These are phyloP conservation scores for Carallia brachiata DNA, from an alignment of 345 rosid species.

Conservation along the genomic window DNA sequence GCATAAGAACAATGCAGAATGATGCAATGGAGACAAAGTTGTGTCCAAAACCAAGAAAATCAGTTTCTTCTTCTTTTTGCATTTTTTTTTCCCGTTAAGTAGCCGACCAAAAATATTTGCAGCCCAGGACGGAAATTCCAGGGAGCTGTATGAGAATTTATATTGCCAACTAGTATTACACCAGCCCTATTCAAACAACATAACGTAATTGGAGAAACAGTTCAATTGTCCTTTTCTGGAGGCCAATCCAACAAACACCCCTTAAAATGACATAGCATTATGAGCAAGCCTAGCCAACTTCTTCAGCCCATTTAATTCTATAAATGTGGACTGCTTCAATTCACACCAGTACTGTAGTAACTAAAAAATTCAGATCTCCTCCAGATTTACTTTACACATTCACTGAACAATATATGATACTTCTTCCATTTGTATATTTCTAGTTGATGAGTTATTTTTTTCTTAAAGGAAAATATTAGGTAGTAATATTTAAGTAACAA, in stretches of 20 bases:
- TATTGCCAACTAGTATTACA: constrained; percentile 17
- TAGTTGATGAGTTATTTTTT: too few species aligned
- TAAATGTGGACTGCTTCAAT: constrained; percentile 11
- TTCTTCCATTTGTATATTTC: too few species aligned
- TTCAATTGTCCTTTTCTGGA: constrained; percentile 7
- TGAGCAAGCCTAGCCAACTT: constrained; percentile 11
- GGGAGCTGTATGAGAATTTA: constrained; percentile 22
- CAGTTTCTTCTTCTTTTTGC: too few species aligned
- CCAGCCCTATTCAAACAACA: background rate
- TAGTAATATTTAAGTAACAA: too few species aligned
- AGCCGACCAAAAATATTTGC: too few species aligned
- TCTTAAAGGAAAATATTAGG: too few species aligned
- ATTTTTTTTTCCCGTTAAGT: too few species aligned
- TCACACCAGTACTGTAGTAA: background rate
- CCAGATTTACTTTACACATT: background rate
- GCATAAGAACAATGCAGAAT: too few species aligned
- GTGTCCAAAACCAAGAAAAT: too few species aligned
- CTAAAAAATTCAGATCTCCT: background rate
- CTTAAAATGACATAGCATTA: background rate
- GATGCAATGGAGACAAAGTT: too few species aligned
- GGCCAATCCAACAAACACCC: constrained; percentile 1
- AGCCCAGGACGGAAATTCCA: too few species aligned
- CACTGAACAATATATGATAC: too few species aligned
- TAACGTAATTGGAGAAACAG: background rate
- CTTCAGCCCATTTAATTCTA: constrained; percentile 15